Percentiles rank a stretch among this genome's conserved stretches.
phyloP scores from a whole-genome alignment of 73 alveolate species.

The Stentor coeruleus region DNA sequence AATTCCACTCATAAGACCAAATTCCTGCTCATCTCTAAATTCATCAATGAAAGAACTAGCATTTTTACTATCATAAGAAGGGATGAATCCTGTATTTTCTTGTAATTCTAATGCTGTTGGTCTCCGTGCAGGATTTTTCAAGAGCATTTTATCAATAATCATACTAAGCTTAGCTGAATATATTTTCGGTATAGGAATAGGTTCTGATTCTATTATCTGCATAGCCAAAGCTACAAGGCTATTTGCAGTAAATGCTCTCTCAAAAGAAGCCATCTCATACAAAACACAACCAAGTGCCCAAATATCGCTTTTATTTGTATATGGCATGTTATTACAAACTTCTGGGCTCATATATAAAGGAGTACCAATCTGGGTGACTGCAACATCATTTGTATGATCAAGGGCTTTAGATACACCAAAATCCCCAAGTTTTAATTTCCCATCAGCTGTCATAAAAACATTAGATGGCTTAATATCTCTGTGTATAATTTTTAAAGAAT shows the following conservation, averaged over 20 bases:
- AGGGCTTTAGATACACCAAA: slow-evolving; percentile 71
- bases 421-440: slow-evolving; percentile 71
- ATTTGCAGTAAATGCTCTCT: slow-evolving; percentile 81
- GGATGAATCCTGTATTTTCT: no score
- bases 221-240: slow-evolving; percentile 65
- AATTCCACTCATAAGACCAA: no score
- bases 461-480: slow-evolving; percentile 88
- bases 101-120: slow-evolving; percentile 8
- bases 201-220: slow-evolving; percentile 48
- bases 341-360: slow-evolving; percentile 88
- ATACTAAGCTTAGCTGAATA: slow-evolving; percentile 26
- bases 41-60: no score
- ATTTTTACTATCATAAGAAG: no score
- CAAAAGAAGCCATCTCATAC: slow-evolving; percentile 77
- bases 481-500: slow-evolving; percentile 77
- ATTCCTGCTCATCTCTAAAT: no score
- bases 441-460: slow-evolving; percentile 65
- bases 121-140: background rate
- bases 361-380: slow-evolving; percentile 68
- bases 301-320: slow-evolving; percentile 75
- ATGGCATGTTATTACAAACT: slow-evolving; percentile 56
- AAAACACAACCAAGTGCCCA: slow-evolving; percentile 87
- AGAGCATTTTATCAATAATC: background rate
- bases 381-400: slow-evolving; percentile 38
- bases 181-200: slow-evolving; percentile 26